phyloP scores from a whole-genome alignment of 176 grass and related monocot species.

The Eremochloa ophiuroides region DNA sequence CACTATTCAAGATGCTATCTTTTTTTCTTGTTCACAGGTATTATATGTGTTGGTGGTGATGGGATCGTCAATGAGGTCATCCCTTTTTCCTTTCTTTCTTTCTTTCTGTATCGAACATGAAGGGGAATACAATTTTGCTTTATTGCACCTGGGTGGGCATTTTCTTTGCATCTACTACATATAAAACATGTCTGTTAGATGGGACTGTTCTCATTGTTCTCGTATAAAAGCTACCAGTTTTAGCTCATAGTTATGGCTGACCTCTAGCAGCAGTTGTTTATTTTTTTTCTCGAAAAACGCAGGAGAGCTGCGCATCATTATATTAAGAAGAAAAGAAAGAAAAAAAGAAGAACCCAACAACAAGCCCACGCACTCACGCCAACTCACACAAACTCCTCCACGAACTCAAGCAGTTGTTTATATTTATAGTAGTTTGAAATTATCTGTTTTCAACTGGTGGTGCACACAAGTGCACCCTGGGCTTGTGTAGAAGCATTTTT shows the following conservation, averaged over 20 bases:
- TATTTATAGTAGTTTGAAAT: too few species aligned
- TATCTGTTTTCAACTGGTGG: neutral
- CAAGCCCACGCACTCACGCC: too few species aligned
- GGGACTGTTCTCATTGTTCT: neutral
- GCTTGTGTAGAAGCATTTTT: neutral
- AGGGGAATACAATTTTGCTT: neutral
- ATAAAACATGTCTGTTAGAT: conserved; percentile 14
- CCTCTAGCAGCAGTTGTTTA: neutral
- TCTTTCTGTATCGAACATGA: conserved; percentile 2
- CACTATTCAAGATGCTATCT: neutral
- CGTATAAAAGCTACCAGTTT: neutral
- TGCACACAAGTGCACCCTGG: neutral
- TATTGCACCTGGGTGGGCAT: neutral
- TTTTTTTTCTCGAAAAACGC: too few species aligned
- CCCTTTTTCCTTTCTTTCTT: conserved; percentile 11
- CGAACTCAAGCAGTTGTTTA: too few species aligned
- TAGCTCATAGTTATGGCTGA: neutral
- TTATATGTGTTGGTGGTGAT: conserved; percentile 93
- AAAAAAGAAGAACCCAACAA: too few species aligned
- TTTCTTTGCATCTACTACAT: neutral
- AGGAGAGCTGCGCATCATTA: too few species aligned
- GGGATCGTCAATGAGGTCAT: conserved; percentile 81
- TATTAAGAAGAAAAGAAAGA: too few species aligned
- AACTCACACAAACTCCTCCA: too few species aligned
- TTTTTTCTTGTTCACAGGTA: conserved; percentile 40